Evolutionary conservation across 306 rosid genomes (phyloP).

Genomic region (Echinosophora koreensis): DNA sequence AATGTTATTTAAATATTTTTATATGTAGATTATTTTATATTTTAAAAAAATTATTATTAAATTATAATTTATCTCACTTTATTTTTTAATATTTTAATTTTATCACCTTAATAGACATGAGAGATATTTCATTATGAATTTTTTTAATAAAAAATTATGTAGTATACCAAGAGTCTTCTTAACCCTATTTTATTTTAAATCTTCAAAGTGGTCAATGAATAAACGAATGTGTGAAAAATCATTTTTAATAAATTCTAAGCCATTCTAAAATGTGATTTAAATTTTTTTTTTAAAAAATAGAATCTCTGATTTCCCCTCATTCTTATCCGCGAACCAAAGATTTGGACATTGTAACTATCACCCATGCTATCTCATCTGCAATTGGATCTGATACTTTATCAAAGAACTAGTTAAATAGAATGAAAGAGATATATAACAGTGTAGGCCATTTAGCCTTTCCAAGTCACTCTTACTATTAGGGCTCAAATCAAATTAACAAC

Average conservation of each 20-base stretch:
- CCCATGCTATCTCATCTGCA: conserved; percentile 40
- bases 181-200: background rate
- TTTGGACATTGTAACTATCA: conserved; percentile 54
- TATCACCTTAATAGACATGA: too few species aligned
- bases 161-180: background rate
- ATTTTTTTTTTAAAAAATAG: too few species aligned
- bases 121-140: background rate
- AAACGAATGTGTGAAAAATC: conserved; percentile 5
- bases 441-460: conserved; percentile 39
- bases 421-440: conserved; percentile 30
- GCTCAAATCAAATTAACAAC: conserved; percentile 20
- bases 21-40: too few species aligned
- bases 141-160: background rate
- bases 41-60: too few species aligned
- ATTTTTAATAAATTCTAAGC: background rate
- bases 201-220: background rate
- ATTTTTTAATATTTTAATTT: too few species aligned
- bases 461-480: conserved; percentile 28
- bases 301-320: background rate
- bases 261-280: background rate
- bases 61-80: too few species aligned
- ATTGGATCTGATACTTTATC: conserved; percentile 5
- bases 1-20: too few species aligned
- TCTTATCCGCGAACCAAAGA: conserved; percentile 42
- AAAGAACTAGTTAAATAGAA: conserved; percentile 16